These are phyloP conservation scores for Microcos paniculata DNA, from an alignment of 345 rosid genomes.

Conservation along the genomic window DNA sequence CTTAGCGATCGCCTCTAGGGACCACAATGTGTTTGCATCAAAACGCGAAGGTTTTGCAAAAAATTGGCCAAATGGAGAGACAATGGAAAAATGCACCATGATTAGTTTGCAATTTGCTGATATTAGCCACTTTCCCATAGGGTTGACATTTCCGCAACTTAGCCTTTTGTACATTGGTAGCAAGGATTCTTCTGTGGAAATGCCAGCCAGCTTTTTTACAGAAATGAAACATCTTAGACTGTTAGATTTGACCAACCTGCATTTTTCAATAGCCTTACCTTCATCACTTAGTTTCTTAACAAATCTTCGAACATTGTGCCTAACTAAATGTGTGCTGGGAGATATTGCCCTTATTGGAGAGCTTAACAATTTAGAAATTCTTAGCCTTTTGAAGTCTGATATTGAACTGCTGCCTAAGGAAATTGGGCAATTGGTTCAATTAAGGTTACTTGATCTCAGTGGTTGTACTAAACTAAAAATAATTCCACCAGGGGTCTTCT, in stretches of 20 bases:
- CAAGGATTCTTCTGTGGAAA: neutral
- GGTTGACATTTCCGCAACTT: conserved; percentile 9
- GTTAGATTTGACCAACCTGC: no score
- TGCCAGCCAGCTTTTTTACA: no score
- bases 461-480: neutral
- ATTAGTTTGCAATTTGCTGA: neutral
- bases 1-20: conserved; percentile 15
- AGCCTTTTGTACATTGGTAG: neutral
- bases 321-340: neutral
- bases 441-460: conserved; percentile 19
- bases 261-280: no score
- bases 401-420: conserved; percentile 20
- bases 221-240: no score
- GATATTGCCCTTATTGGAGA: neutral
- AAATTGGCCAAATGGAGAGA: neutral
- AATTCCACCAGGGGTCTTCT: conserved; percentile 16
- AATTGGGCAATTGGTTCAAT: conserved; percentile 12
- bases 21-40: neutral
- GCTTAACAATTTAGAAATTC: conserved; percentile 14
- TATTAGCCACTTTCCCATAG: conserved; percentile 10
- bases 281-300: no score
- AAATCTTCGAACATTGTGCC: neutral
- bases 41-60: neutral
- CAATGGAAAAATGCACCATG: neutral
- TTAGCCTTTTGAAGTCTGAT: conserved; percentile 11